Percentiles rank a stretch among this genome's conserved stretches.
phyloP scores from a whole-genome alignment of 495 filamentous ascomycete genomes.

The Aspergillus bridgeri region DNA sequence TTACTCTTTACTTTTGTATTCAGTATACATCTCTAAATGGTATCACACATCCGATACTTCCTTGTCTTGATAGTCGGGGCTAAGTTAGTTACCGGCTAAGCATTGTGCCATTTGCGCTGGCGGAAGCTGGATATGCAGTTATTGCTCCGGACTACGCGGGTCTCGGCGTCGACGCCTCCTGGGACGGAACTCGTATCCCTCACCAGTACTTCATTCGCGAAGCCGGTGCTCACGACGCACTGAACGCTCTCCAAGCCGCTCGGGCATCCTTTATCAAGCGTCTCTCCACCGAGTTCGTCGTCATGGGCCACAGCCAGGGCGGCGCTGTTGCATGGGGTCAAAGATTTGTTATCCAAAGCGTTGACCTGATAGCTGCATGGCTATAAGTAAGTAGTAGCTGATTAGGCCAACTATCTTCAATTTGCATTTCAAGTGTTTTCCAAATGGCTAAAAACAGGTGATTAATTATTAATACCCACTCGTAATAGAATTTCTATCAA shows the following conservation, averaged over 20 bases:
- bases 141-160: slow-evolving; percentile 57
- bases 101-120: slow-evolving; percentile 42
- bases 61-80: not conserved
- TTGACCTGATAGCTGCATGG: no score
- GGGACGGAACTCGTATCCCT: slow-evolving; percentile 30
- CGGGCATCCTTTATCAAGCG: slow-evolving; percentile 33
- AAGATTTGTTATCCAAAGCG: slow-evolving; percentile 22
- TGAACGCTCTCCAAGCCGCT: slow-evolving; percentile 43
- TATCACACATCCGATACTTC: slow-evolving; percentile 4
- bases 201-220: slow-evolving; percentile 40
- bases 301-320: slow-evolving; percentile 48
- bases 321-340: slow-evolving; percentile 43
- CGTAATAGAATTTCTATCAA: slow-evolving; percentile 5
- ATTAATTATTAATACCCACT: no score
- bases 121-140: slow-evolving; percentile 49
- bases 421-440: no score
- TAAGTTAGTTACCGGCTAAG: slow-evolving; percentile 14
- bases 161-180: slow-evolving; percentile 41
- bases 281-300: slow-evolving; percentile 35
- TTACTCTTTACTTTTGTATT: not conserved
- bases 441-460: no score
- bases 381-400: no score
- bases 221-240: slow-evolving; percentile 37
- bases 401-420: no score
- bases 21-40: slow-evolving; percentile 1